Evolutionary conservation across 148 eudicot genomes (phyloP).

Genomic region (Silene uniflora): DNA sequence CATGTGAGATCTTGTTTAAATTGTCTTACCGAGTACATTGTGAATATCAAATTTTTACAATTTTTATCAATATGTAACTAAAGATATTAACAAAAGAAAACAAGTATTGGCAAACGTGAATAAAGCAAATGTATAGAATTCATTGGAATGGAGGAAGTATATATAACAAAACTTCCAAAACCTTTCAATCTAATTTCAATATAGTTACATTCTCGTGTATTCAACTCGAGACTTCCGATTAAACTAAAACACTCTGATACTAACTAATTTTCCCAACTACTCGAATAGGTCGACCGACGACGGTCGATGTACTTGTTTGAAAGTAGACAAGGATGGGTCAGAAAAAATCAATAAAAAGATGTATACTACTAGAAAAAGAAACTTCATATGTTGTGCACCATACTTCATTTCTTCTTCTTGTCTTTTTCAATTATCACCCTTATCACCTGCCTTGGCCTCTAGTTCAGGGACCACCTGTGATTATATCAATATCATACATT

Average conservation of each 20-base stretch:
- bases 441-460: constrained; percentile 20
- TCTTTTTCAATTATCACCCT: constrained; percentile 8
- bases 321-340: background rate
- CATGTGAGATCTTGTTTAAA: no score
- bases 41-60: no score
- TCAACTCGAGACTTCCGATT: background rate
- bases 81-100: no score
- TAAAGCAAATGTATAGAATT: no score
- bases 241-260: background rate
- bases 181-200: background rate
- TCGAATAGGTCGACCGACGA: no score
- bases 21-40: no score
- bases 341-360: background rate
- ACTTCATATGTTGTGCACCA: background rate
- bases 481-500: background rate
- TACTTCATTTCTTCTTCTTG: background rate
- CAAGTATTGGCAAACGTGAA: no score
- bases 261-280: background rate
- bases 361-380: background rate
- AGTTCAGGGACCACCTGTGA: constrained; percentile 24
- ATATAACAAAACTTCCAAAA: background rate
- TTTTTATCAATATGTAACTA: no score
- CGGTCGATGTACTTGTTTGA: background rate
- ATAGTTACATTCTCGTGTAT: background rate
- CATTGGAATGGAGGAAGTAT: no score